Percentiles rank a stretch among this genome's conserved stretches.
Conservation (phyloP, 2,329 filamentous ascomycete species). For the Gliomastix tumulicola region DNA sequence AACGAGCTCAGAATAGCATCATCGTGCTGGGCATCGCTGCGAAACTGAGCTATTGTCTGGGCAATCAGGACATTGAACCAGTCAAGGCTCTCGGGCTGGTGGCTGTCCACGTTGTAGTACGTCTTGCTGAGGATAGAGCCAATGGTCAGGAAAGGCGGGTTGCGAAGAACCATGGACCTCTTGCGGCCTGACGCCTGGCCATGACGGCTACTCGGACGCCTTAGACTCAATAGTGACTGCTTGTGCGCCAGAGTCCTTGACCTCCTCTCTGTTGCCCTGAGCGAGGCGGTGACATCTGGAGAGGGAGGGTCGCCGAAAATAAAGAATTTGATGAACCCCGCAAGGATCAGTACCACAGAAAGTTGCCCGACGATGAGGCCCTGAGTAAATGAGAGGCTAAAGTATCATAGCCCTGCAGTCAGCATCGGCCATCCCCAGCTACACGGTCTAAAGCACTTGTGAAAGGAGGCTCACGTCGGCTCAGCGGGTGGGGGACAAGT, state of each 20-base stretch:
- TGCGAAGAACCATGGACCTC: constrained; percentile 66
- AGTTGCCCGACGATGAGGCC: constrained; percentile 90
- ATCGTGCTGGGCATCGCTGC: constrained; percentile 85
- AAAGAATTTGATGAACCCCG: constrained; percentile 98
- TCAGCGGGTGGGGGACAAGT: constrained; percentile 34
- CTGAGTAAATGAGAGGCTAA: constrained; percentile 85
- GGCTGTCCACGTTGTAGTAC: constrained; percentile 92
- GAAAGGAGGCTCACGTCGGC: constrained; percentile 40
- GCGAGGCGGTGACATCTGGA: constrained; percentile 69
- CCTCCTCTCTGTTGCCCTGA: constrained; percentile 67
- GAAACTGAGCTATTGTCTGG: constrained; percentile 92
- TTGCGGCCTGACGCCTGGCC: constrained; percentile 49
- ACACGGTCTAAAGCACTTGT: neutral
- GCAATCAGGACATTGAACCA: constrained; percentile 99
- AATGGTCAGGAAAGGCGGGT: constrained; percentile 74
- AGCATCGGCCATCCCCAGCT: neutral
- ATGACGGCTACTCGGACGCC: constrained; percentile 33
- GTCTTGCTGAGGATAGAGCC: constrained; percentile 92
- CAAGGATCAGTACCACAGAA: constrained; percentile 83
- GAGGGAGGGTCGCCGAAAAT: constrained; percentile 94
- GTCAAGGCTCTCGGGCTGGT: constrained; percentile 93
- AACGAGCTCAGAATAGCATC: constrained; percentile 83
- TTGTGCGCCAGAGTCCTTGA: constrained; percentile 70
- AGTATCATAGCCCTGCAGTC: no score
- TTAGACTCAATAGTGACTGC: constrained; percentile 61